phyloP scores from a whole-genome alignment of 352 stramenopile genomes.

The Pythium inflatum region DNA sequence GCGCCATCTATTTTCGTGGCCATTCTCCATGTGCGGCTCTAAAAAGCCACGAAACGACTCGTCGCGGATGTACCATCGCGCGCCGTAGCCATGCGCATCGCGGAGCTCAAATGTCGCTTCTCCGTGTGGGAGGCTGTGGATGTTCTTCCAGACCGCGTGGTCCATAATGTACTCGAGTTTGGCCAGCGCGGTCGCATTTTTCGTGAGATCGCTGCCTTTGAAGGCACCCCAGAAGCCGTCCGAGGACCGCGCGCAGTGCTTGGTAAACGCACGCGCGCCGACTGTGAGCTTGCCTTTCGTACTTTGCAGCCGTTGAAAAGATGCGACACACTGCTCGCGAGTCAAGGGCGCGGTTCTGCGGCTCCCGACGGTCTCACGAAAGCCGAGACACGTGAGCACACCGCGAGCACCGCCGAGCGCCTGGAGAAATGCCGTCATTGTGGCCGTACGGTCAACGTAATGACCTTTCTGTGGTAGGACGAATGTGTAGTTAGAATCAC shows the following conservation, averaged over 20 bases:
- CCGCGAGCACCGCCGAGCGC: constrained; percentile 57
- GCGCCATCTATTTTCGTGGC: constrained; percentile 72
- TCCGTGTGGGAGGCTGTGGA: constrained; percentile 73
- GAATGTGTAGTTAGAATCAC: neutral
- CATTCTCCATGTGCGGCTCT: constrained; percentile 79
- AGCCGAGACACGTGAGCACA: constrained; percentile 66
- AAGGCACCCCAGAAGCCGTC: constrained; percentile 68
- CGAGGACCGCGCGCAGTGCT: constrained; percentile 73
- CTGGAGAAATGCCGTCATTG: neutral
- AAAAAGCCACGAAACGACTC: constrained; percentile 79
- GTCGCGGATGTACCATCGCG: constrained; percentile 70
- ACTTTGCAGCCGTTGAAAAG: constrained; percentile 53
- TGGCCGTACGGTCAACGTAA: neutral
- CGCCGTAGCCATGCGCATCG: constrained; percentile 69
- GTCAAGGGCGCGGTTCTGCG: constrained; percentile 57
- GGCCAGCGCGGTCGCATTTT: constrained; percentile 60
- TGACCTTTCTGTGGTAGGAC: neutral
- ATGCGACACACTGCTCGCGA: constrained; percentile 51
- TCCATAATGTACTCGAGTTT: constrained; percentile 63
- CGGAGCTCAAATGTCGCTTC: constrained; percentile 77
- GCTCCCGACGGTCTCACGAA: constrained; percentile 65
- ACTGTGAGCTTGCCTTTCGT: constrained; percentile 60
- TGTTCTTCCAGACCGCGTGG: constrained; percentile 76
- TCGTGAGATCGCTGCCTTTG: constrained; percentile 66
- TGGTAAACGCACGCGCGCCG: constrained; percentile 74